Evolutionary conservation across 768 basidiomycete genomes (phyloP).

Genomic region (Panaeolus papilionaceus): DNA sequence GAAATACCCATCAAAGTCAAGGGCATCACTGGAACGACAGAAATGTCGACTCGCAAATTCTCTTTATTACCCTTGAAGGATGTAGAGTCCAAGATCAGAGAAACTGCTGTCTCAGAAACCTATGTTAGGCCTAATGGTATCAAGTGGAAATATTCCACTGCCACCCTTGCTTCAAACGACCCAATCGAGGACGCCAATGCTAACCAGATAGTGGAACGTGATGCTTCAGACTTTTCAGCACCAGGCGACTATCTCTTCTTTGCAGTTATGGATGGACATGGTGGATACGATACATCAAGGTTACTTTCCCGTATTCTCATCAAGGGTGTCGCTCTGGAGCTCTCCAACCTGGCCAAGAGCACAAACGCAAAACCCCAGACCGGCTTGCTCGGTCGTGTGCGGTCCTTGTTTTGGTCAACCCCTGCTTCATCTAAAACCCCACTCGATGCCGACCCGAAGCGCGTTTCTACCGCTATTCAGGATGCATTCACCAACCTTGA

Average conservation of each 20-base stretch:
- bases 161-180: slow-evolving; percentile 82
- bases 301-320: slow-evolving; percentile 86
- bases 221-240: slow-evolving; percentile 60
- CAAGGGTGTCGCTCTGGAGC: slow-evolving; percentile 80
- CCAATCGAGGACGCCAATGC: slow-evolving; percentile 92
- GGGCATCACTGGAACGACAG: slow-evolving; percentile 64
- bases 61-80: slow-evolving; percentile 60
- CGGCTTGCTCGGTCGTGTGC: slow-evolving; percentile 43
- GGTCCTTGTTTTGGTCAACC: slow-evolving; percentile 44
- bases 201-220: slow-evolving; percentile 68
- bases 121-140: slow-evolving; percentile 58
- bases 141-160: slow-evolving; percentile 80
- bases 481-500: slow-evolving; percentile 86
- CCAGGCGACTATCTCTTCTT: slow-evolving; percentile 85
- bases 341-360: slow-evolving; percentile 58
- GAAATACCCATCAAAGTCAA: slow-evolving; percentile 60
- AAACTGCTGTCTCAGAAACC: slow-evolving; percentile 54
- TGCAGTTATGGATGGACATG: slow-evolving; percentile 91
- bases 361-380: slow-evolving; percentile 36
- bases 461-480: slow-evolving; percentile 71
- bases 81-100: slow-evolving; percentile 63
- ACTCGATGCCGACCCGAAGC: slow-evolving; percentile 50
- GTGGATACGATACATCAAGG: slow-evolving; percentile 82
- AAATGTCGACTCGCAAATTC: slow-evolving; percentile 58
- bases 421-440: slow-evolving; percentile 30